Conservation (phyloP, 805 yeast species). For the Suhomyces canberraensis region DNA sequence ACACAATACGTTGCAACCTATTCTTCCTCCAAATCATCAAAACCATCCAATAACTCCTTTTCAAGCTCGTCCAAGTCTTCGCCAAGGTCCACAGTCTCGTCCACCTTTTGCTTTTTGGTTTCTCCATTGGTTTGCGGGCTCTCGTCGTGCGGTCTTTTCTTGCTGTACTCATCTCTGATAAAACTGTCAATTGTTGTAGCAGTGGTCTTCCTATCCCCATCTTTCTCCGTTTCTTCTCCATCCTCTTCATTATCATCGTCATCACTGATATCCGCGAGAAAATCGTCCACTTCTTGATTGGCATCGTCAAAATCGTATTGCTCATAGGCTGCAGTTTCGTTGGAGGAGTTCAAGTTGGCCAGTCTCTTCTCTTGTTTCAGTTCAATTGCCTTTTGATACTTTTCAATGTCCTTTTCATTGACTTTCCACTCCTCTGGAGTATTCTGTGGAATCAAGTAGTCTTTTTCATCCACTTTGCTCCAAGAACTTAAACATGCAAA, state of each 20-base stretch:
- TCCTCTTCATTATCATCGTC: slow-evolving; percentile 18
- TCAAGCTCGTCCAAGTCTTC: slow-evolving; percentile 46
- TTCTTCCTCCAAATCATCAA: slow-evolving; percentile 46
- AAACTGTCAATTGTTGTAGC: slow-evolving; percentile 8
- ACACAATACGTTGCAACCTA: too few species aligned
- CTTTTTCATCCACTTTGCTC: slow-evolving; percentile 63
- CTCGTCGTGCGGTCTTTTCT: slow-evolving; percentile 3
- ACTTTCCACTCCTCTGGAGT: slow-evolving; percentile 44
- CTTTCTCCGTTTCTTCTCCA: slow-evolving; percentile 16
- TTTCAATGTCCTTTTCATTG: slow-evolving; percentile 43
- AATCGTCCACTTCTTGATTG: slow-evolving; percentile 45
- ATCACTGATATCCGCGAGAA: slow-evolving; percentile 43
- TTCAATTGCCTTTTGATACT: slow-evolving; percentile 35
- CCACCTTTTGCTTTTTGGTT: slow-evolving; percentile 8
- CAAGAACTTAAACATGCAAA: slow-evolving; percentile 81
- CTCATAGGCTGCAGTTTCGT: slow-evolving; percentile 15
- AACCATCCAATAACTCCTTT: slow-evolving; percentile 48
- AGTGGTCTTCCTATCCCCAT: too few species aligned
- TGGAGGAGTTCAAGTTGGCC: too few species aligned
- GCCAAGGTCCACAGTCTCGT: slow-evolving; percentile 11
- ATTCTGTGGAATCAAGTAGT: slow-evolving; percentile 52
- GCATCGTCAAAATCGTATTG: slow-evolving; percentile 42
- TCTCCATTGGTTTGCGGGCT: slow-evolving; percentile 3
- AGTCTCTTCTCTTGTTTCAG: slow-evolving; percentile 15
- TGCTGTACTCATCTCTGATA: slow-evolving; percentile 11